phyloP scores from a whole-genome alignment of 768 basidiomycete species.

The Cantharellus cinnabarinus region DNA sequence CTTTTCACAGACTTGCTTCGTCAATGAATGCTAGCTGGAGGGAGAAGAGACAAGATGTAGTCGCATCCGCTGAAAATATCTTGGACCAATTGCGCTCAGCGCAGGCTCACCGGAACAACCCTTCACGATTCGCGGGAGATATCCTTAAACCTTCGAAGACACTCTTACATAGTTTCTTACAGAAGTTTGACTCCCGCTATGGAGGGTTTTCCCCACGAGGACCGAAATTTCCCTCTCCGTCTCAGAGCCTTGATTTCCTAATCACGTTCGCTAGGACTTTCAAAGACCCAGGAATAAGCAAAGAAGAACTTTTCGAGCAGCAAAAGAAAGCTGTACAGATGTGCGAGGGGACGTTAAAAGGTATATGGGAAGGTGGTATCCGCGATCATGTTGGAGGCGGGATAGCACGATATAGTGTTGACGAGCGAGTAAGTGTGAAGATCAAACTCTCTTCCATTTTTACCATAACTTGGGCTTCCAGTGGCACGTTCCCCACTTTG shows the following conservation, averaged over 20 bases:
- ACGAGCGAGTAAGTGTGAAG: constrained; percentile 10
- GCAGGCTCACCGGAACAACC: neutral
- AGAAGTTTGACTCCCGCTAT: constrained; percentile 15
- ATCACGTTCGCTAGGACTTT: constrained; percentile 8
- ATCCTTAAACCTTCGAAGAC: neutral
- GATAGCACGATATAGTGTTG: constrained; percentile 23
- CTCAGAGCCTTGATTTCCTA: constrained; percentile 13
- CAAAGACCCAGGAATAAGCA: neutral
- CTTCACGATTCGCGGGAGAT: neutral
- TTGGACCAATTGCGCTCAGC: neutral
- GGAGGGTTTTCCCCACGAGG: constrained; percentile 18
- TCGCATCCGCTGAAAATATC: neutral
- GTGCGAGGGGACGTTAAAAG: constrained; percentile 13
- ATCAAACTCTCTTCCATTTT: neutral
- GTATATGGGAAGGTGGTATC: constrained; percentile 19
- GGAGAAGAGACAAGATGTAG: neutral
- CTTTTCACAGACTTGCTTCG: neutral
- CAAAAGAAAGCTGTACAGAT: constrained; percentile 3
- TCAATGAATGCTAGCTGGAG: neutral
- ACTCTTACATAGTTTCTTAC: neutral
- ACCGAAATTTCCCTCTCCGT: constrained; percentile 5
- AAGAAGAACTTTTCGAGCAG: neutral
- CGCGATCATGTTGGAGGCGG: constrained; percentile 23
- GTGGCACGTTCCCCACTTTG: constrained; percentile 26
- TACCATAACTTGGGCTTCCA: constrained; percentile 1